Base-by-base conservation (phyloP, 306 rosid genomes). In the Quercus dentata region DNA sequence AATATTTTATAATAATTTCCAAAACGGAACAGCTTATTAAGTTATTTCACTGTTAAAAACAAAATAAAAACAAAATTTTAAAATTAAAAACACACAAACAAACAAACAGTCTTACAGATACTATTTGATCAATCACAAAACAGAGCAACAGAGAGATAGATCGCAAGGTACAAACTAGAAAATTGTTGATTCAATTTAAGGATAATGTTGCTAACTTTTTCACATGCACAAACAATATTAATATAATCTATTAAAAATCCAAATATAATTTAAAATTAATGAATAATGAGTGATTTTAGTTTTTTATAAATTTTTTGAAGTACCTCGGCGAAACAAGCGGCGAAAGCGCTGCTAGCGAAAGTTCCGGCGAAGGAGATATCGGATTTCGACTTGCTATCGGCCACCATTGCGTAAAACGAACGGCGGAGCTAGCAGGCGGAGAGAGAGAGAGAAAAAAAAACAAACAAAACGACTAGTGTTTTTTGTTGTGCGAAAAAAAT, bases 321-420 rank as follows among this genome's bases (percentile, higher is more conserved):
- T 35, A 92, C 97, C 95, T 92, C 97, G 0, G 97, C 97, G 51
- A 87, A 78, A 77, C 91, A 89, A 67, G 97, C 95, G 38, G 97
- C 85, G 76, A 92, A 92, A 78, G 95, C 95, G 74, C 97, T 89
- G 74, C 91, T 80, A 62, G 89, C 91, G 69, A 85, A 92, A 31
- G 77, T 86, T 74, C 92, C 92, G 28, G 90, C 95, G 35, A 92
- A 86, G 5, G 97, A 92, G 78, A 92, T 86, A 74, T 90, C 91
- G 65, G 93, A 85, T 61, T 88, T 92, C 74, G 87, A 55, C 61
- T 77, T 86, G 78, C 79, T 81, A 87, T 83, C 91, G 12, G 75
- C 93, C 77, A 90, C 95, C 95, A 92, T 90, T 55, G 80, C 75
- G 78, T 78, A 75, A 25, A 3, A 15, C 46, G 11, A n/a, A 23